Evolutionary conservation across 192 early-diverging fungal genomes (phyloP).

Genomic region (Coemansia sp.): DNA sequence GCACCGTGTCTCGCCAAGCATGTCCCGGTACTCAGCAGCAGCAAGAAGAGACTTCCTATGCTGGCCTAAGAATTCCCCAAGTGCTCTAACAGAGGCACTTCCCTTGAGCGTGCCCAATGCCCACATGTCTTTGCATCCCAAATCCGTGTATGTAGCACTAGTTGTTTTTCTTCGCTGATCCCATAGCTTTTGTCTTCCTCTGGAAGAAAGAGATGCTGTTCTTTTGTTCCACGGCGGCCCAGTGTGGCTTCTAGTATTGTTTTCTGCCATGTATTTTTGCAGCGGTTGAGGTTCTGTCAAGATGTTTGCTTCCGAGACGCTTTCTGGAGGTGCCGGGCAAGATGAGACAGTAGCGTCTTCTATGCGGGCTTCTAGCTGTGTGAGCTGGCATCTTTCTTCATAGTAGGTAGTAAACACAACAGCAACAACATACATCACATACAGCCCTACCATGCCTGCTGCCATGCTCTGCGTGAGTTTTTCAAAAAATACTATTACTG

Average conservation of each 20-base stretch:
- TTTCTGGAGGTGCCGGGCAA: not conserved
- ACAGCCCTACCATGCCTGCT: conserved; percentile 47
- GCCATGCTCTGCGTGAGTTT: conserved; percentile 36
- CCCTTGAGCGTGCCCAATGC: conserved; percentile 14
- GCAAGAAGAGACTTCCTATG: conserved; percentile 54
- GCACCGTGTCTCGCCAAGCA: conserved; percentile 19
- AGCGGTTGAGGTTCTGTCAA: not conserved
- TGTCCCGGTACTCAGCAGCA: conserved; percentile 47
- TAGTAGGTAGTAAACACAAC: conserved; percentile 53
- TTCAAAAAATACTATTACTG: conserved; percentile 29
- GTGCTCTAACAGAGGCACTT: conserved; percentile 20
- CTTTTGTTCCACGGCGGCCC: not conserved
- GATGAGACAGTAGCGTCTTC: not conserved
- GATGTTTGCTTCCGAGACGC: not conserved
- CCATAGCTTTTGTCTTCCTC: not conserved
- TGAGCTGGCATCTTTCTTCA: conserved; percentile 22
- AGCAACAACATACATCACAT: conserved; percentile 41
- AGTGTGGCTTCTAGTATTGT: not conserved
- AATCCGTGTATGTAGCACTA: conserved; percentile 7
- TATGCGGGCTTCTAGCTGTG: not conserved
- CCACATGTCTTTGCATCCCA: conserved; percentile 16
- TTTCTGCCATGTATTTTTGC: not conserved
- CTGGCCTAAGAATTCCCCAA: conserved; percentile 38
- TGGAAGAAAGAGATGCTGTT: not conserved
- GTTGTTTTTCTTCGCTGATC: conserved; percentile 18